Evolutionary conservation across 129 eudicot genomes (phyloP), one percentile per base, ranked within the genome.

Genomic region (Solidago caesia): DNA sequence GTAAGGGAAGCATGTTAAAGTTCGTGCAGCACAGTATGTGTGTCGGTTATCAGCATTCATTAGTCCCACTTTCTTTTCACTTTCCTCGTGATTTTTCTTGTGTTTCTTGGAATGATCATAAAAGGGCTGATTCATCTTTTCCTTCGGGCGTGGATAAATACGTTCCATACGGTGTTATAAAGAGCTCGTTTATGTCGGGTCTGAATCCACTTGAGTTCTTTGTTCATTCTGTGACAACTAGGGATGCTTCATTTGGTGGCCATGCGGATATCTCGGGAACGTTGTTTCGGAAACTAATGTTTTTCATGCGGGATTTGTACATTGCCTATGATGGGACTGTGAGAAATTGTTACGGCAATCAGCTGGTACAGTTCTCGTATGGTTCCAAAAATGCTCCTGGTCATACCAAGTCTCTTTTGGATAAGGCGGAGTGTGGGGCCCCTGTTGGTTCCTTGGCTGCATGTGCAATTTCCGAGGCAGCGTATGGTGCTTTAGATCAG

Each of bases 401-500:
- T 74, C 39, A 61, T 42, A 68, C 69, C 27, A 62, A 82, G 63
- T 74, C 84, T 44, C 44, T 70, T 6, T 69, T 64, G 25, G 83
- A 72, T 41, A 60, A 70, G 16, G 76, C 64, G 13, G 69, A 68
- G 66, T 89, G 83, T 49, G 97, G 98, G 44, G 85, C 87, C 61
- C 87, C 98, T 44, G 97, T 90, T 66, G 98, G 98, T 70, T 80
- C 93, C 1, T 60, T 87, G 84, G 97, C 97, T 10, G 98, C 97
- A 33, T 94, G 93, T 73, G 98, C 98, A 42, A 83, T 94, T 44
- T 83, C 93, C 0, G 98, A 94, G 75, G 97, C 93, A 27, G 93
- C 96, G 10, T 94, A 94, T 47, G 85, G 98, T 91, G 98, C 98
- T 49, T 73, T 94, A 69, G 98, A 94, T 83, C 97, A 88, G 70